Conservation (phyloP, 2,329 filamentous ascomycete genomes). For the Epichloe brachyelytri region DNA sequence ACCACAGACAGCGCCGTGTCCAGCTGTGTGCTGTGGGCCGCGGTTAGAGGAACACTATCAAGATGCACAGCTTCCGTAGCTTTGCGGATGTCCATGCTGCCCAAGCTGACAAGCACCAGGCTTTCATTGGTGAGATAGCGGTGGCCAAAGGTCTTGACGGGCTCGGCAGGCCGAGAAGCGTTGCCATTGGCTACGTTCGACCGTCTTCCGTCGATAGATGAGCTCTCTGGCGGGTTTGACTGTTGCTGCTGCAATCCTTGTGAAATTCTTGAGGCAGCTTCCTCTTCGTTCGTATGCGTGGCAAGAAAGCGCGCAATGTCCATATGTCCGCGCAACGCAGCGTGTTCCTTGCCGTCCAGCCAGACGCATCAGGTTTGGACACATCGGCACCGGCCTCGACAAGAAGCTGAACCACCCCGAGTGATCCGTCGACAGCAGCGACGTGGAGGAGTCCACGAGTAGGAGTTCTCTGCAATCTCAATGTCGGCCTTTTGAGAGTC, state of each 20-base stretch:
- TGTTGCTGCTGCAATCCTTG: slow-evolving; percentile 8
- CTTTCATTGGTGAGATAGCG: slow-evolving; percentile 82
- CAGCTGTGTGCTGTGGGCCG: slow-evolving; percentile 84
- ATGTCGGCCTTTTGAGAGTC: slow-evolving; percentile 59
- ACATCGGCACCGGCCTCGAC: slow-evolving; percentile 67
- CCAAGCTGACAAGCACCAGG: slow-evolving; percentile 82
- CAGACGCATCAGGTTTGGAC: slow-evolving; percentile 66
- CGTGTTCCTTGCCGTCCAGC: slow-evolving; percentile 91
- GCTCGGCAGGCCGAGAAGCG: slow-evolving; percentile 47
- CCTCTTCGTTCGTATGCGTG: slow-evolving; percentile 28
- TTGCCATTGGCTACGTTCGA: slow-evolving; percentile 35
- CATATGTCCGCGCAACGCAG: slow-evolving; percentile 78
- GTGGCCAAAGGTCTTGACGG: slow-evolving; percentile 91
- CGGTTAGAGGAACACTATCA: slow-evolving; percentile 73
- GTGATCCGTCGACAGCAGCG: slow-evolving; percentile 77
- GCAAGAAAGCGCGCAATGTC: slow-evolving; percentile 60
- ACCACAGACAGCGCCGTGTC: slow-evolving; percentile 90
- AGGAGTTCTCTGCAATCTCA: slow-evolving; percentile 69
- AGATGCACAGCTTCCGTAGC: slow-evolving; percentile 67
- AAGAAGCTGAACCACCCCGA: slow-evolving; percentile 62
- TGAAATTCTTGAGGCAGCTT: slow-evolving; percentile 15
- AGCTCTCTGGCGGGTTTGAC: slow-evolving; percentile 29
- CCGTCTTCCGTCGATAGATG: slow-evolving; percentile 48
- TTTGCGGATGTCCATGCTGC: slow-evolving; percentile 89
- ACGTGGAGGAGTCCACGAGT: slow-evolving; percentile 92